Evolutionary conservation across 805 yeast species (phyloP), one percentile per base, ranked within the genome.

Genomic region (Middelhovenomyces tepae): DNA sequence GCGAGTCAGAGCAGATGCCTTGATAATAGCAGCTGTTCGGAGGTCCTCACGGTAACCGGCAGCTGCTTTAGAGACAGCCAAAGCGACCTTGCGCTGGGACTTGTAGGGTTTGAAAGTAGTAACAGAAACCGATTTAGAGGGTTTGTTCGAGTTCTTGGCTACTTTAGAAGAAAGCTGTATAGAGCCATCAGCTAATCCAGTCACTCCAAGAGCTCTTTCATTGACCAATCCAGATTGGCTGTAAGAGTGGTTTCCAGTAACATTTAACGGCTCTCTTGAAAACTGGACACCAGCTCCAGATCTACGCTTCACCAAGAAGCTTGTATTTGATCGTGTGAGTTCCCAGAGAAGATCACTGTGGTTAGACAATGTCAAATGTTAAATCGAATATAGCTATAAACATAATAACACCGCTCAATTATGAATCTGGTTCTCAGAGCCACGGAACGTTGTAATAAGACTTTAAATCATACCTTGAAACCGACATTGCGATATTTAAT

Each of bases 301-400:
- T 42, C 60, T 42, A 46, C 67, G 58, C 65, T 66, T 67, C 44
- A 68, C 71, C 38, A 68, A 57, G 64, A 45, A 68, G 41, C 65
- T 48, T 37, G 65, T 57, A 62, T 67, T 58, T 46, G 56, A 48
- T 47, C 69, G 65, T 59, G 70, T 59, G 35, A 69, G 50, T 47
- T 64, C 68, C 74, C 74, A 68, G 61, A 68, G 53, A 39, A 68
- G 61, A 47, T 69, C 74, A 65, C 38, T 45, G n/a, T n/a, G n/a
- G 22, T 28, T 28, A 14, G 31, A 28, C 21, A 28, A 22, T 13
- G 31, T 28, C n/a, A n/a, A n/a, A n/a, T n/a, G n/a, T n/a, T n/a
- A n/a, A n/a, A n/a, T n/a, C n/a, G n/a, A n/a, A n/a, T n/a, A n/a
- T n/a, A n/a, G n/a, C n/a, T n/a, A n/a, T n/a, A n/a, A n/a, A n/a